A percentile compares a stretch with the other conserved stretches of the same genome.
phyloP scores from a whole-genome alignment of 106 monocot species.

The Amphibolis antarctica region DNA sequence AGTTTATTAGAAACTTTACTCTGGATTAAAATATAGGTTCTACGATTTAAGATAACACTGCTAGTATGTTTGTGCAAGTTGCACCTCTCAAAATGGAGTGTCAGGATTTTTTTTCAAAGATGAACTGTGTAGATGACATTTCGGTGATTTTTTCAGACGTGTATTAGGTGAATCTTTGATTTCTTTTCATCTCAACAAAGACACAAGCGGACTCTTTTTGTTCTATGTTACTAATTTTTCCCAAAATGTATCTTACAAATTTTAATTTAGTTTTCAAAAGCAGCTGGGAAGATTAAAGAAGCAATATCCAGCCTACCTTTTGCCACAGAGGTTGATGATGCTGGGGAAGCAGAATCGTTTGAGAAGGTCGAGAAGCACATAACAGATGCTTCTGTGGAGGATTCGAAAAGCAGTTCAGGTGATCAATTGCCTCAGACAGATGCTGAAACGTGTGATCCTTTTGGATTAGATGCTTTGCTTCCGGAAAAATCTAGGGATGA shows the following conservation, averaged over 20 bases:
- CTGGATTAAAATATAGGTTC: too few relatives aligned
- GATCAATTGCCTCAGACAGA: neutral
- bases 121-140: too few relatives aligned
- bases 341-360: slow-evolving; percentile 52
- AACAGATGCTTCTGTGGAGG: neutral
- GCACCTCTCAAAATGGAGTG: too few relatives aligned
- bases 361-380: slow-evolving; percentile 22
- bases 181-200: neutral
- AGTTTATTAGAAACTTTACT: too few relatives aligned
- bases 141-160: too few relatives aligned
- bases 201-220: neutral
- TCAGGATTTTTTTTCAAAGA: too few relatives aligned
- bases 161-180: too few relatives aligned
- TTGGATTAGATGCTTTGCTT: slow-evolving; percentile 82
- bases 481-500: slow-evolving; percentile 34
- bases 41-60: too few relatives aligned
- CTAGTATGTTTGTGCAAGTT: too few relatives aligned
- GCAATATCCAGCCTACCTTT: slow-evolving; percentile 61
- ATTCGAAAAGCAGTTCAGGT: slow-evolving; percentile 13
- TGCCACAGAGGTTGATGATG: slow-evolving; percentile 63
- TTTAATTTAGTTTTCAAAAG: slow-evolving; percentile 74
- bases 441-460: slow-evolving; percentile 59
- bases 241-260: neutral
- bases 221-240: neutral
- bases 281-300: slow-evolving; percentile 90